Evolutionary conservation across 768 basidiomycete genomes (phyloP).

Genomic region (Tulasnella calospora): DNA sequence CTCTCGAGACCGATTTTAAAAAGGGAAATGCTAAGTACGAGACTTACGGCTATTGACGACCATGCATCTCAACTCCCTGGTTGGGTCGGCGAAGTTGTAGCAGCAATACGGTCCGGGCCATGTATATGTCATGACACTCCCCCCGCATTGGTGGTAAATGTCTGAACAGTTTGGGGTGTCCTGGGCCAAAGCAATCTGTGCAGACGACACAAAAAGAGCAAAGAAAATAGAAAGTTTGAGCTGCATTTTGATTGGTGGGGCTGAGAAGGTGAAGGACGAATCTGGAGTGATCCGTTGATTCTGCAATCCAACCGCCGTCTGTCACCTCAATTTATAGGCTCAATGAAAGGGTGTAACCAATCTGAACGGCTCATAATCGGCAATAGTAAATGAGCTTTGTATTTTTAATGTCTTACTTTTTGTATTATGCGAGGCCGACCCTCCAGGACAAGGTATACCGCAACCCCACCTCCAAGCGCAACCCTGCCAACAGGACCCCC

Average conservation of each 20-base stretch:
- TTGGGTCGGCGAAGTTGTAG: background rate
- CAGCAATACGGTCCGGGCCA: background rate
- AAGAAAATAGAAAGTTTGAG: background rate
- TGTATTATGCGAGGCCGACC: no score
- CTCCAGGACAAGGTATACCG: no score
- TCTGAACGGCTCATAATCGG: background rate
- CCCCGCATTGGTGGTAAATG: background rate
- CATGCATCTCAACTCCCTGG: background rate
- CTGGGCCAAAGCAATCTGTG: background rate
- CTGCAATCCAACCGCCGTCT: background rate
- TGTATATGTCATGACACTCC: background rate
- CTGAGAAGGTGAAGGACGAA: background rate
- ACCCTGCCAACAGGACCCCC: no score
- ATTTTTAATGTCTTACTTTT: no score
- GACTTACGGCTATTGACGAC: background rate
- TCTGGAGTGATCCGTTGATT: background rate
- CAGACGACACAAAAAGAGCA: background rate
- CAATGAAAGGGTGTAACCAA: background rate
- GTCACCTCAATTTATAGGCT: background rate
- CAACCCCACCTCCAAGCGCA: no score
- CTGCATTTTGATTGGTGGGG: background rate
- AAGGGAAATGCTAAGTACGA: background rate
- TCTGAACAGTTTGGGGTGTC: background rate
- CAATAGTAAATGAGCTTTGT: background rate
- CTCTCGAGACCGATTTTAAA: no score